A percentile compares a stretch with the other conserved stretches of the same genome.
Evolutionary conservation across 2,329 filamentous ascomycete genomes (phyloP).

Genomic region (Dactylellina parvicollis): DNA sequence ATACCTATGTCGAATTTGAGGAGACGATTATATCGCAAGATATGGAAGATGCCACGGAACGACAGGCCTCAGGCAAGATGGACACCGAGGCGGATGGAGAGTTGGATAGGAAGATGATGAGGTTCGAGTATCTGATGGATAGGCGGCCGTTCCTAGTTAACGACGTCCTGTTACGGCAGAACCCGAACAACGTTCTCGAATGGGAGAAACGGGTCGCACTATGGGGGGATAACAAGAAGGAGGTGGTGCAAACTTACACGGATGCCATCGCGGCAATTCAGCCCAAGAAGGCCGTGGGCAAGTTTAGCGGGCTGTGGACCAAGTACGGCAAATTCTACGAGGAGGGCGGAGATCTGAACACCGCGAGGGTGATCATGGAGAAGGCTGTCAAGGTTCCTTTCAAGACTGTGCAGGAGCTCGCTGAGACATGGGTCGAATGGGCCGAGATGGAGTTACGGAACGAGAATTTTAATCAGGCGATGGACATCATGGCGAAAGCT

Average conservation of each 20-base stretch:
- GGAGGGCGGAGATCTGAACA: constrained; percentile 81
- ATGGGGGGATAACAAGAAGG: constrained; percentile 91
- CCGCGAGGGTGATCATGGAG: constrained; percentile 91
- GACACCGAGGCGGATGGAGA: constrained; percentile 91
- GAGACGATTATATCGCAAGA: constrained; percentile 91
- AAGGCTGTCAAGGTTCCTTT: constrained; percentile 98
- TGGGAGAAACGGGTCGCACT: constrained; percentile 97
- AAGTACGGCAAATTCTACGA: constrained; percentile 99
- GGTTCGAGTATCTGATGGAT: constrained; percentile 98
- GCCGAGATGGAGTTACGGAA: constrained; percentile 96
- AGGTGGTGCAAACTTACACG: constrained; percentile 93
- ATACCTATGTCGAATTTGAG: constrained; percentile 95
- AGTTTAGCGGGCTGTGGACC: constrained; percentile 93
- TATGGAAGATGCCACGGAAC: constrained; percentile 84
- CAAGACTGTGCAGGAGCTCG: constrained; percentile 95
- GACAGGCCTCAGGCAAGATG: constrained; percentile 79
- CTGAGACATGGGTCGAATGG: constrained; percentile 99
- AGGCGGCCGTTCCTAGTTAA: constrained; percentile 94
- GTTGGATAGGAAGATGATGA: constrained; percentile 94
- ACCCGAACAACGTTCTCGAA: constrained; percentile 93
- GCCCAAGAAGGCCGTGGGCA: constrained; percentile 91
- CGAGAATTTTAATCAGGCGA: constrained; percentile 93
- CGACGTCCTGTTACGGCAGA: constrained; percentile 92
- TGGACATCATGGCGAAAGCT: constrained; percentile 95
- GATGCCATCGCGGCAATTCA: constrained; percentile 91